phyloP scores from a whole-genome alignment of 208 protist genomes.

The Novymonas esmeraldas region DNA sequence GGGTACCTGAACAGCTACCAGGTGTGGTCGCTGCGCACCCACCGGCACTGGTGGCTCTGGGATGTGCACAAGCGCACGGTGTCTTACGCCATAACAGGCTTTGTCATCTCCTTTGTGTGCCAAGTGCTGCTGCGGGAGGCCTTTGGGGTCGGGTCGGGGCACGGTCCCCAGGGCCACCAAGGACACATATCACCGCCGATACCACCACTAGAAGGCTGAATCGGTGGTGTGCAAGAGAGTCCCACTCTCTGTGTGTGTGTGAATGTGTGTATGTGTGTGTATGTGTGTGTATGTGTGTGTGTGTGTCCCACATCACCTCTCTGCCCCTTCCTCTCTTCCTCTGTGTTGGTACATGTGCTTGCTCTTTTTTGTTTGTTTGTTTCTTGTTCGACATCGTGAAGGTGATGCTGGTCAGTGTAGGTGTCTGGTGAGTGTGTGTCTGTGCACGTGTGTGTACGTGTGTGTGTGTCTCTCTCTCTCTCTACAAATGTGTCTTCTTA shows the following conservation, averaged over 20 bases:
- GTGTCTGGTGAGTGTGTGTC: too few species aligned
- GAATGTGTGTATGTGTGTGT: not conserved
- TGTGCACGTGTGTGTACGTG: not conserved
- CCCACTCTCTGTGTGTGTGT: not conserved
- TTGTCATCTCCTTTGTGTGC: slow-evolving; percentile 46
- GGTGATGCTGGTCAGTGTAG: too few species aligned
- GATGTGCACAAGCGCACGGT: slow-evolving; percentile 56
- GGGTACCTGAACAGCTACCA: slow-evolving; percentile 44
- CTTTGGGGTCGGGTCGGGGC: slow-evolving; percentile 26
- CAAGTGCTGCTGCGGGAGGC: slow-evolving; percentile 39
- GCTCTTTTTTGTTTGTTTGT: not conserved
- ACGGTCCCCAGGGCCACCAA: not conserved
- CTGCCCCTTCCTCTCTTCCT: not conserved
- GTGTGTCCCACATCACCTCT: not conserved
- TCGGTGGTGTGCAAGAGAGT: too few species aligned
- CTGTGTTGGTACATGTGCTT: not conserved
- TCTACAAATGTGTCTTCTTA: not conserved
- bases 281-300: slow-evolving; percentile 6
- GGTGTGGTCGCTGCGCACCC: slow-evolving; percentile 63
- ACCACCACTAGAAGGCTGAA: not conserved
- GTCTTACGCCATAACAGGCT: slow-evolving; percentile 53
- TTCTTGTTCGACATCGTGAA: not conserved
- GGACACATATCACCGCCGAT: not conserved
- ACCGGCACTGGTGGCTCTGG: slow-evolving; percentile 79
- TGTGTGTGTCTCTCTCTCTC: not conserved